Conservation (phyloP, 805 yeast genomes). For the Kodamaea fukazawae region DNA sequence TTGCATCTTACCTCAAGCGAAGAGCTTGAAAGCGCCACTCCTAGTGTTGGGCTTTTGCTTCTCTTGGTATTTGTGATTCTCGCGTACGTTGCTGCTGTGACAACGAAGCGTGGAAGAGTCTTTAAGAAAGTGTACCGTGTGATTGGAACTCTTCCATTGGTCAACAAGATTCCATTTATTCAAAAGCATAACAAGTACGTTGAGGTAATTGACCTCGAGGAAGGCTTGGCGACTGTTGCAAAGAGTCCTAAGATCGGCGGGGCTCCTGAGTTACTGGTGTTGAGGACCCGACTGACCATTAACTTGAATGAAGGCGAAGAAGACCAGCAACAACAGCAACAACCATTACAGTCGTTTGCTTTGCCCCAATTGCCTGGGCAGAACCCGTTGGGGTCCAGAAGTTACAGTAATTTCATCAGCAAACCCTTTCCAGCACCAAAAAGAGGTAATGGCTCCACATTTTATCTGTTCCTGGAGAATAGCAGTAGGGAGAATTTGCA, state of each 20-base stretch:
- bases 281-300: conserved; percentile 38
- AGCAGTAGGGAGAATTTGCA: conserved; percentile 26
- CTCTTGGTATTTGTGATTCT: conserved; percentile 18
- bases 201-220: conserved; percentile 24
- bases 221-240: conserved; percentile 26
- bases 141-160: not conserved
- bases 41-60: conserved; percentile 10
- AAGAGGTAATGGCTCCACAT: conserved; percentile 14
- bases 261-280: conserved; percentile 18
- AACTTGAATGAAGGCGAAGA: conserved; percentile 22
- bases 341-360: not conserved
- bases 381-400: conserved; percentile 10
- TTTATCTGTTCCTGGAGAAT: conserved; percentile 11
- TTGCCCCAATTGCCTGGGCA: conserved; percentile 5
- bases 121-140: conserved; percentile 1
- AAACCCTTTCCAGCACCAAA: conserved; percentile 37
- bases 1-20: conserved; percentile 4
- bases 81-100: conserved; percentile 6
- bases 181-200: conserved; percentile 1
- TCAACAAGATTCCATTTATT: conserved; percentile 3
- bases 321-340: conserved; percentile 7
- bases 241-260: conserved; percentile 11
- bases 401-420: conserved; percentile 28
- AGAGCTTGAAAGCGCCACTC: conserved; percentile 16
- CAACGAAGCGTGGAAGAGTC: not conserved